Conservation (phyloP, 2,329 filamentous ascomycete genomes). For the Paecilomyces formosus region DNA sequence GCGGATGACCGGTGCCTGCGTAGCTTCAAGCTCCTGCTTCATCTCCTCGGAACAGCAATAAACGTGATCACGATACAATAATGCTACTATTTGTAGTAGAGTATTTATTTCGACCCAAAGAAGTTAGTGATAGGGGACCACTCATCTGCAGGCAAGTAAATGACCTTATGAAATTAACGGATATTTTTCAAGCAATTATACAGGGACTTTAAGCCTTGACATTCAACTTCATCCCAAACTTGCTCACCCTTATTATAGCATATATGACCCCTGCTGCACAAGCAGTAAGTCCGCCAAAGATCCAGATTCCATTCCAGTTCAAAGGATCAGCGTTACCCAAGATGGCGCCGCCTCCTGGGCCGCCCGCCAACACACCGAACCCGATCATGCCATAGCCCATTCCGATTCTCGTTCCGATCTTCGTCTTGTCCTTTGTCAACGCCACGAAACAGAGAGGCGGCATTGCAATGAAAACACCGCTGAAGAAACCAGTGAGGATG, state of each 20-base stretch:
- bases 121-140: too few relatives aligned
- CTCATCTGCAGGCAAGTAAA: too few relatives aligned
- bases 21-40: too few relatives aligned
- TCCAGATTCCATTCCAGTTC: constrained; percentile 30
- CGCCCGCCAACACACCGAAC: constrained; percentile 41
- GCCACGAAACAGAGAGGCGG: constrained; percentile 18
- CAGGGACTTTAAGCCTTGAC: too few relatives aligned
- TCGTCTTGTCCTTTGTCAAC: constrained; percentile 31
- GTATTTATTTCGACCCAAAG: too few relatives aligned
- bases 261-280: constrained; percentile 8
- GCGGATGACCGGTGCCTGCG: too few relatives aligned
- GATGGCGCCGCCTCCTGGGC: constrained; percentile 43
- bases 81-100: too few relatives aligned
- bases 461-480: constrained; percentile 32
- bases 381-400: constrained; percentile 42
- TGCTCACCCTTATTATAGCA: not conserved
- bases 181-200: too few relatives aligned
- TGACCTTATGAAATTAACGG: too few relatives aligned
- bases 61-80: too few relatives aligned
- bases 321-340: constrained; percentile 20
- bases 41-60: too few relatives aligned
- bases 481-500: constrained; percentile 34
- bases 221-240: too few relatives aligned
- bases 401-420: constrained; percentile 48
- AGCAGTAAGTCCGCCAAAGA: constrained; percentile 14